phyloP scores from a whole-genome alignment of 257 asterid genomes.

The Avicennia marina region DNA sequence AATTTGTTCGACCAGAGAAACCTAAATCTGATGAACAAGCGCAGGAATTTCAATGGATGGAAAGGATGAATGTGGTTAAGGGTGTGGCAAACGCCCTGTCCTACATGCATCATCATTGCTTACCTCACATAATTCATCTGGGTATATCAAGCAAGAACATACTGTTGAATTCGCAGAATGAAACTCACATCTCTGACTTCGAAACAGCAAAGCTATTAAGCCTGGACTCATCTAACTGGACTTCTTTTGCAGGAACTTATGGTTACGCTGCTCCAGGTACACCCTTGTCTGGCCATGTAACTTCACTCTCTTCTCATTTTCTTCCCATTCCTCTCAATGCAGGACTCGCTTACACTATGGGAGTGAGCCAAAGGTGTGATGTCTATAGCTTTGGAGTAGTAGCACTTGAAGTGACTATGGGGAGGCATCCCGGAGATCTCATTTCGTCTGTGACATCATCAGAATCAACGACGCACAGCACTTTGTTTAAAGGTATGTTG shows the following conservation, averaged over 20 bases:
- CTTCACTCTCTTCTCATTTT: no score
- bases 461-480: background rate
- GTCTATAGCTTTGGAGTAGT: conserved; percentile 44
- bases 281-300: background rate
- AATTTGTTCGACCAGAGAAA: conserved; percentile 11
- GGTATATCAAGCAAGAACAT: conserved; percentile 38
- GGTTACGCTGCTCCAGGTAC: conserved; percentile 38
- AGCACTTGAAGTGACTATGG: conserved; percentile 34
- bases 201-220: conserved; percentile 23
- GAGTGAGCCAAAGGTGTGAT: conserved; percentile 28
- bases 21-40: conserved; percentile 22
- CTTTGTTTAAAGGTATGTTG: conserved; percentile 8
- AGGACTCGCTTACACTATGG: conserved; percentile 32
- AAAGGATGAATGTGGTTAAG: conserved; percentile 24
- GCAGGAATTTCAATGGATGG: conserved; percentile 13
- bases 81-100: conserved; percentile 31
- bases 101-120: conserved; percentile 37
- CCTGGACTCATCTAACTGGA: conserved; percentile 22
- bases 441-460: conserved; percentile 1
- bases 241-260: conserved; percentile 27
- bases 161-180: conserved; percentile 17
- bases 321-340: background rate
- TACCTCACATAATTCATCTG: conserved; percentile 37
- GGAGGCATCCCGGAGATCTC: conserved; percentile 27
- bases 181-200: conserved; percentile 23